Base-by-base conservation (phyloP, 441 rosid species). In the Capsella rubella region DNA sequence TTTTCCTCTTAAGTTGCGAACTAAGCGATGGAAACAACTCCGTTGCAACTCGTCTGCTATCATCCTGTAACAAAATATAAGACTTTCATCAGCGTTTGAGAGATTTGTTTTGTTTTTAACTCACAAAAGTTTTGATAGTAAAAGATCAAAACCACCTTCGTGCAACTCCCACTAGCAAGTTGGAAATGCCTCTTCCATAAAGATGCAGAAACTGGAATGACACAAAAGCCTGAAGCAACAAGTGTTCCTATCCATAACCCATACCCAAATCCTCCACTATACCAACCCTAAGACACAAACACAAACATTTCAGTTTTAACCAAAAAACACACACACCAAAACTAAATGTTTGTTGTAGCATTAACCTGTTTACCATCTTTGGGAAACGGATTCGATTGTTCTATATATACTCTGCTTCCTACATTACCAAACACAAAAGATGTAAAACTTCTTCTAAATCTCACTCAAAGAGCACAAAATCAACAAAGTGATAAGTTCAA, bases 361-460 rank as follows among this genome's bases (percentile, higher is more conserved):
- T 16, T 35, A n/a, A 91, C 97, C 96, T 85, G 98, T 82, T 88
- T 93, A 70, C 98, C 97, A 69, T 93, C 98, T 75, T 85, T 78
- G 11, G 98, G 98, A 84, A 50, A 93, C 32, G 98, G 98, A 59
- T 4, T 71, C 7, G 96, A 90, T 77, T 93, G 95, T 73, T 90
- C 93, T 70, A 91, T 59, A 52, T 85, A 93, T 32, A 93, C 96
- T 55, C 78, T 85, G 40, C 91, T 90, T 75, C 97, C 96, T 91
- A 76, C 70, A 69, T 55, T 35, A 15, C n/a, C 42, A 13, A 5
- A 55, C 1, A 57, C 46, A 67, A 42, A 57, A 35, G 31, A 31
- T 31, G 29, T 55, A 12, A 32, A 27, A 46, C 4, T 51, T 10
- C 7, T 71, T 37, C 8, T 27, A 39, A 32, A 63, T 43, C 32